Evolutionary conservation across 768 basidiomycete genomes (phyloP), one percentile per base, ranked within the genome.

Genomic region (Kwoniella sp.): DNA sequence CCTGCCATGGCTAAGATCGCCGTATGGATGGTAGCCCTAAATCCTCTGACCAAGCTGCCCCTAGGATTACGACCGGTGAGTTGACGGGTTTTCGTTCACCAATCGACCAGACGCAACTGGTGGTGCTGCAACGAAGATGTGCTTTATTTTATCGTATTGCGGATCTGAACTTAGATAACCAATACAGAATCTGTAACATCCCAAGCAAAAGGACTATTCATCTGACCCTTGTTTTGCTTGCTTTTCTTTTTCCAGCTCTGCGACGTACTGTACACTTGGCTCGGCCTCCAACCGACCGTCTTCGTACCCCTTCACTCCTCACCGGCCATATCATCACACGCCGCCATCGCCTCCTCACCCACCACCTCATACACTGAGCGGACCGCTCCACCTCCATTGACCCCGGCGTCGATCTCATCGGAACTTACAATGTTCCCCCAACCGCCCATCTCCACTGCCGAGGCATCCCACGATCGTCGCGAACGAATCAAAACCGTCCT

Each of bases 11-110:
- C 75, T 27, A 67, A 68, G 44, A 27, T 78, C 9, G 78, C 77
- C 10, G 69, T 78, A 1, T 72, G 67, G 68, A 73, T 74, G 70
- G 77, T 77, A 6, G 78, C 76, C 1, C 46, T 79, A 44, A 76
- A 76, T 36, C 72, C 75, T 1, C 37, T 78, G 13, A 78, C 75
- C 46, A 79, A 79, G 60, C 65, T 79, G 27, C 70, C 78, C 5
- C 66, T 79, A 15, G 70, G 70, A 8, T 60, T 76, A 21, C 60
- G 74, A 61, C 78, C 78, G 1, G 77, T 76, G 47, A 63, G 77
- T 67, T n/a, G n/a, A n/a, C n/a, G n/a, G n/a, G n/a, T n/a, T n/a
- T n/a, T n/a, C n/a, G n/a, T n/a, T n/a, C n/a, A n/a, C n/a, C n/a
- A n/a, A n/a, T n/a, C n/a, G n/a, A n/a, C n/a, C n/a, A n/a, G n/a